Conservation (phyloP, 352 stramenopile genomes). For the Phytophthora vignae region DNA sequence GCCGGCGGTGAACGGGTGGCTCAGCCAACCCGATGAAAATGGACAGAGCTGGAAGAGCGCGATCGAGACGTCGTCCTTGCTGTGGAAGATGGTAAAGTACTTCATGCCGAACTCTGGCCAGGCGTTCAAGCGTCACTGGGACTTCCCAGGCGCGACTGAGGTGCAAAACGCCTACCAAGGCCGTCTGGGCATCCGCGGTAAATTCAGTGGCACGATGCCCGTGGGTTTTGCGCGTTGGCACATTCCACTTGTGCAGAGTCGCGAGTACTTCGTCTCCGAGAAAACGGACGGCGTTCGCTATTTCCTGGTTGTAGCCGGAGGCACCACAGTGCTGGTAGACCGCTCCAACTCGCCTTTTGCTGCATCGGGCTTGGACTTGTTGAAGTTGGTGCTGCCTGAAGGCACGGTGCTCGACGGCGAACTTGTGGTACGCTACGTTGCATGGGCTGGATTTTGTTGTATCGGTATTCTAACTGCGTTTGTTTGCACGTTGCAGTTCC, state of each 20-base stretch:
- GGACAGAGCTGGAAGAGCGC: slow-evolving; percentile 78
- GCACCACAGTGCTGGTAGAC: slow-evolving; percentile 75
- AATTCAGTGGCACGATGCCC: slow-evolving; percentile 92
- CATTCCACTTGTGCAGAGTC: slow-evolving; percentile 84
- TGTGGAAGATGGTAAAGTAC: slow-evolving; percentile 88
- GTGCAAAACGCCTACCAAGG: slow-evolving; percentile 85
- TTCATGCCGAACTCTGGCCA: slow-evolving; percentile 86
- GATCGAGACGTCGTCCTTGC: slow-evolving; percentile 62
- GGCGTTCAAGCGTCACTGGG: slow-evolving; percentile 82
- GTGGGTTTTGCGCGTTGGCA: slow-evolving; percentile 92
- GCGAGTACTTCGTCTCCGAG: slow-evolving; percentile 91
- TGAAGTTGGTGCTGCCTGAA: slow-evolving; percentile 83
- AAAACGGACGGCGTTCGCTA: slow-evolving; percentile 94
- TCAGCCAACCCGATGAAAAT: slow-evolving; percentile 78
- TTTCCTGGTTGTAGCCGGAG: slow-evolving; percentile 86
- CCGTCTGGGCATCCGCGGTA: slow-evolving; percentile 71
- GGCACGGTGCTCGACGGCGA: slow-evolving; percentile 92
- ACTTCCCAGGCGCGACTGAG: slow-evolving; percentile 73
- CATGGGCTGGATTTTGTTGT: neutral
- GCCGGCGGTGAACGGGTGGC: slow-evolving; percentile 75
- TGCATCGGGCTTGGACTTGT: slow-evolving; percentile 77
- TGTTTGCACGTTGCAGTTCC: slow-evolving; percentile 54
- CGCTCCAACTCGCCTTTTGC: slow-evolving; percentile 83
- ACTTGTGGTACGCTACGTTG: slow-evolving; percentile 68
- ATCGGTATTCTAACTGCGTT: slow-evolving; percentile 19